Conservation (phyloP, 2,329 filamentous ascomycete species). For the Beauveria australis region DNA sequence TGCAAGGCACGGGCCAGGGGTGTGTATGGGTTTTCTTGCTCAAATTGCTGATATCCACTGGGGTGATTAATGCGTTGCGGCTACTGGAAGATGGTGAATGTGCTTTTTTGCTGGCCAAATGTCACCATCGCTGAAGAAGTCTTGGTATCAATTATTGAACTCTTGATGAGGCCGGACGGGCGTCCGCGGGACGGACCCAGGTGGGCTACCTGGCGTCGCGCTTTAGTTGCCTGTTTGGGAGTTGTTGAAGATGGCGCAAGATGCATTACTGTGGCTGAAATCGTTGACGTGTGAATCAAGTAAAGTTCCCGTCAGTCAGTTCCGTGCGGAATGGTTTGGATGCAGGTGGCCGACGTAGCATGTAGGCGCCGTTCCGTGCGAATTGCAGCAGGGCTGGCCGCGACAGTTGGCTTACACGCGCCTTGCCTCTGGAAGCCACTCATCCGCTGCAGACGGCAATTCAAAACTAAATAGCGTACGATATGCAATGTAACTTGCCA, state of each 20-base stretch:
- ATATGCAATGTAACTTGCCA: background rate
- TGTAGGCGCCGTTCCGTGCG: no score
- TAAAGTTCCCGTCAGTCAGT: background rate
- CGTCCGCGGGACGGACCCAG: background rate
- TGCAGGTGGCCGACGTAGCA: background rate
- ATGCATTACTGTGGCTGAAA: background rate
- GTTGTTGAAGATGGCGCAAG: no score
- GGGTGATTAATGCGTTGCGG: background rate
- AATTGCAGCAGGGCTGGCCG: background rate
- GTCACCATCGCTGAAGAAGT: background rate
- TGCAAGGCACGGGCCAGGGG: slow-evolving; percentile 4
- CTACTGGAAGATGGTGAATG: background rate
- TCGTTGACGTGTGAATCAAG: background rate
- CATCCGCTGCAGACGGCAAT: background rate
- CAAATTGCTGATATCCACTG: background rate
- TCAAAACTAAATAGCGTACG: background rate
- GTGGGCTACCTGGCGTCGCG: background rate
- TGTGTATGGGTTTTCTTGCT: background rate
- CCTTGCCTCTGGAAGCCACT: background rate
- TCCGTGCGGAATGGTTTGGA: background rate
- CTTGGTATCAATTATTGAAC: no score
- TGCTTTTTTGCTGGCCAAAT: background rate
- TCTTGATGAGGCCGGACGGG: background rate
- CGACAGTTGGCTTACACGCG: background rate
- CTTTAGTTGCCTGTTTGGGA: background rate